phyloP scores from a whole-genome alignment of 495 filamentous ascomycete species.

The Annulohypoxylon maeteangense region DNA sequence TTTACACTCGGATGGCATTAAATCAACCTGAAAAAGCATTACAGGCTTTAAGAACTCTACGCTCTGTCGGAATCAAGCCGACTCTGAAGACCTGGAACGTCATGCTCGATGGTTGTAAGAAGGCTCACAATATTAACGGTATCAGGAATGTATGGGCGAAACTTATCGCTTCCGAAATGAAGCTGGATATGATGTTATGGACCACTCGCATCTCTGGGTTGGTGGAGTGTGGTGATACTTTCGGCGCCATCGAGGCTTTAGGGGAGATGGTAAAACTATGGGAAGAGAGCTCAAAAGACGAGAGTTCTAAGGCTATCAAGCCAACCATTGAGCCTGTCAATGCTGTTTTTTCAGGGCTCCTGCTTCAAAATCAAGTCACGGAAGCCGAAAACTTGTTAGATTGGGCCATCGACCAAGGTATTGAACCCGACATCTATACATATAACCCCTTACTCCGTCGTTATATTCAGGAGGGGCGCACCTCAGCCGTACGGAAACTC shows the following conservation, averaged over 20 bases:
- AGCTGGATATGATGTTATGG: conserved; percentile 69
- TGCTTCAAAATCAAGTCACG: conserved; percentile 47
- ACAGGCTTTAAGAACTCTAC: conserved; percentile 69
- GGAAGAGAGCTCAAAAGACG: conserved; percentile 51
- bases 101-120: conserved; percentile 70
- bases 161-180: conserved; percentile 60
- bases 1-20: conserved; percentile 62
- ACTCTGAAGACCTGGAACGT: conserved; percentile 67
- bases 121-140: conserved; percentile 57
- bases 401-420: conserved; percentile 67
- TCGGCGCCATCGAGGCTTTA: conserved; percentile 66
- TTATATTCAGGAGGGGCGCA: conserved; percentile 58
- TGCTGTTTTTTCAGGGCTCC: conserved; percentile 61
- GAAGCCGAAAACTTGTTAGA: conserved; percentile 61
- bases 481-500: conserved; percentile 52
- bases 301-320: conserved; percentile 52
- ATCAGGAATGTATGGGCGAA: conserved; percentile 69
- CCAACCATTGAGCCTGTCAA: conserved; percentile 73
- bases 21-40: conserved; percentile 60
- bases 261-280: conserved; percentile 68
- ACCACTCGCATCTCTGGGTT: conserved; percentile 70
- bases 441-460: conserved; percentile 74
- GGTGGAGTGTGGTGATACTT: conserved; percentile 56
- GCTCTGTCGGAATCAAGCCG: conserved; percentile 60
- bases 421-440: conserved; percentile 69